phyloP scores from a whole-genome alignment of 73 alveolate genomes.

The Paramecium octaurelia region DNA sequence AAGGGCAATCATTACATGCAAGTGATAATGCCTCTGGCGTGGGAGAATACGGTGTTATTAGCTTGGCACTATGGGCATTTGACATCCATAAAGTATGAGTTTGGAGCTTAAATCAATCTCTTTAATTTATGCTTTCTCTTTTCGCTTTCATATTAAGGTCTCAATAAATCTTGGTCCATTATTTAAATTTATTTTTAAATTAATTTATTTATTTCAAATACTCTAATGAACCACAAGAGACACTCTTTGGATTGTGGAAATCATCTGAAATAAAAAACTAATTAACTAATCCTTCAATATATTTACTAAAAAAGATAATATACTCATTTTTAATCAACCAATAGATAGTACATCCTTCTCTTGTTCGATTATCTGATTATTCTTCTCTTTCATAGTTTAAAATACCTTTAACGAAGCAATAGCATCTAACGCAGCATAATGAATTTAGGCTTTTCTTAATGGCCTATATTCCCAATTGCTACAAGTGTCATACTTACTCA shows the following conservation, averaged over 20 bases:
- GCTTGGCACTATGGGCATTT: slow-evolving; percentile 54
- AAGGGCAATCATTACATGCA: slow-evolving; percentile 18
- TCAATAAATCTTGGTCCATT: slow-evolving; percentile 65
- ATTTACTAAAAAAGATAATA: neutral
- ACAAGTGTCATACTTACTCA: neutral
- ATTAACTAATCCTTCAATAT: neutral
- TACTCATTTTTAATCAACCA: neutral
- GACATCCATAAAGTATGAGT: slow-evolving; percentile 64
- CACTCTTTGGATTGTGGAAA: neutral
- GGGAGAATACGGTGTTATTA: slow-evolving; percentile 55
- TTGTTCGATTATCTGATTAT: neutral
- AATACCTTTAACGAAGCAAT: neutral
- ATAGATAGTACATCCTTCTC: neutral
- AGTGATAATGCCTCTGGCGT: slow-evolving; percentile 54
- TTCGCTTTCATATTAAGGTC: slow-evolving; percentile 58
- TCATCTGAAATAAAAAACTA: neutral
- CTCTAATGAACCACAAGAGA: neutral
- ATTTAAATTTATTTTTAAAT: slow-evolving; percentile 13
- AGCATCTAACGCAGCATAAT: slow-evolving; percentile 33
- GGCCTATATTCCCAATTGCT: slow-evolving; percentile 27
- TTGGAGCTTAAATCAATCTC: slow-evolving; percentile 65
- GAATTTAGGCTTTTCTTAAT: neutral
- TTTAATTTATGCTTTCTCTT: slow-evolving; percentile 58
- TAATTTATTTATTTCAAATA: neutral
- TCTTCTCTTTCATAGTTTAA: neutral